Evolutionary conservation across 805 yeast genomes (phyloP).

Genomic region (Danielia reshetovae): DNA sequence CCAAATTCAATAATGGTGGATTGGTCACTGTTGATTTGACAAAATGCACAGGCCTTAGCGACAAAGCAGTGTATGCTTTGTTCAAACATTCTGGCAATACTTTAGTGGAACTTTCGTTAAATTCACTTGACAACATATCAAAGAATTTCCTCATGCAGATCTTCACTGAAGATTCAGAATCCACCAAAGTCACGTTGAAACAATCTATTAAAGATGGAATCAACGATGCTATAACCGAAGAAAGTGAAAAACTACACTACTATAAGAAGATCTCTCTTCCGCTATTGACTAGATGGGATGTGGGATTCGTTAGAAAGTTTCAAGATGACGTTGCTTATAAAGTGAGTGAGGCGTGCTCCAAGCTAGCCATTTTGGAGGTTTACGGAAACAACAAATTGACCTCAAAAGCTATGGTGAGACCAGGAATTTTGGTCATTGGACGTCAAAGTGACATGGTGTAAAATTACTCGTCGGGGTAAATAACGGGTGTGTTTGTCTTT

Average conservation of each 20-base stretch:
- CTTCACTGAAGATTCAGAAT: slow-evolving; percentile 34
- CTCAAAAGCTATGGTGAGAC: slow-evolving; percentile 45
- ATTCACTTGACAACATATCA: slow-evolving; percentile 63
- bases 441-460: slow-evolving; percentile 41
- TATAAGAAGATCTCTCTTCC: slow-evolving; percentile 39
- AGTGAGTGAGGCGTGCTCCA: slow-evolving; percentile 56
- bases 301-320: slow-evolving; percentile 75
- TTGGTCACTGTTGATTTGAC: slow-evolving; percentile 56
- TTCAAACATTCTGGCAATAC: slow-evolving; percentile 62
- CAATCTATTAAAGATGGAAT: slow-evolving; percentile 12
- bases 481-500: slow-evolving; percentile 48
- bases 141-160: slow-evolving; percentile 45
- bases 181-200: slow-evolving; percentile 19
- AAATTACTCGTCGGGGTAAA: slow-evolving; percentile 28
- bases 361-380: slow-evolving; percentile 66
- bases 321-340: slow-evolving; percentile 65
- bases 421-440: slow-evolving; percentile 64
- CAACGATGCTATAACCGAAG: slow-evolving; percentile 3
- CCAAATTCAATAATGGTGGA: slow-evolving; percentile 46
- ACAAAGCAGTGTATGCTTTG: slow-evolving; percentile 56
- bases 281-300: slow-evolving; percentile 61
- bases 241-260: slow-evolving; percentile 5
- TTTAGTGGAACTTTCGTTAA: slow-evolving; percentile 65
- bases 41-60: slow-evolving; percentile 64
- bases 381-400: slow-evolving; percentile 76